Evolutionary conservation across 805 yeast species (phyloP).

Genomic region (Blastobotrys mokoenaii): DNA sequence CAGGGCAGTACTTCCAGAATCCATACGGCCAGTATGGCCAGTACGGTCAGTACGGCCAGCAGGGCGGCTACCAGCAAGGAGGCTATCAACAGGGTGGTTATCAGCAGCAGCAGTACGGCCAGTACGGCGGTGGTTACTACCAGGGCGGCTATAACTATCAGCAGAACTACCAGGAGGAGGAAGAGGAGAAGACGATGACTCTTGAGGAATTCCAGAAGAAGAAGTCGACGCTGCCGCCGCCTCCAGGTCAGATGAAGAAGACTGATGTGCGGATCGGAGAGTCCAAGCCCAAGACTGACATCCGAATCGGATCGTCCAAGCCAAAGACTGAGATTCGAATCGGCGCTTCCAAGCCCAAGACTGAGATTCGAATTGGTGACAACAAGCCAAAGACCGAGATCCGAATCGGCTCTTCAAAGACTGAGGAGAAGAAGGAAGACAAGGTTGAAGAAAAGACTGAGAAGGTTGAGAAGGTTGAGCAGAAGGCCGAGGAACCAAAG

Average conservation of each 20-base stretch:
- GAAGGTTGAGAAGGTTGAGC: slow-evolving; percentile 4
- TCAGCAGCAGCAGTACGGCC: slow-evolving; percentile 4
- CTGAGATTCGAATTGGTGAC: slow-evolving; percentile 10
- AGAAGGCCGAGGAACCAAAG: slow-evolving; percentile 18
- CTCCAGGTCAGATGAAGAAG: slow-evolving; percentile 9
- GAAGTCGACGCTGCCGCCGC: slow-evolving; percentile 13
- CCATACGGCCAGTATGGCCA: slow-evolving; percentile 15
- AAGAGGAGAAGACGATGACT: slow-evolving; percentile 51
- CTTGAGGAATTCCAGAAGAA: slow-evolving; percentile 62
- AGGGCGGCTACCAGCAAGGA: slow-evolving; percentile 16
- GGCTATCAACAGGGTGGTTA: slow-evolving; percentile 12
- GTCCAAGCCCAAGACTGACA: slow-evolving; percentile 1
- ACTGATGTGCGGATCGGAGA: neutral
- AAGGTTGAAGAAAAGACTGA: slow-evolving; percentile 23
- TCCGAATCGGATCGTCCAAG: neutral
- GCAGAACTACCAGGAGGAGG: slow-evolving; percentile 16
- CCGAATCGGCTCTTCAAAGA: slow-evolving; percentile 13
- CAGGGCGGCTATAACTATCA: slow-evolving; percentile 17
- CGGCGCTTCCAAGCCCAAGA: slow-evolving; percentile 9
- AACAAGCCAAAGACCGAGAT: slow-evolving; percentile 11
- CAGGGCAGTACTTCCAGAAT: slow-evolving; percentile 26
- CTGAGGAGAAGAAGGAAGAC: slow-evolving; percentile 9
- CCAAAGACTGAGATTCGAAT: slow-evolving; percentile 4
- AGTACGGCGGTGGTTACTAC: slow-evolving; percentile 10
- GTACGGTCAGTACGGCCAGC: slow-evolving; percentile 21